Percentiles rank a stretch among this genome's conserved stretches.
phyloP scores from a whole-genome alignment of 2,329 filamentous ascomycete species.

The Boeremia exigua region DNA sequence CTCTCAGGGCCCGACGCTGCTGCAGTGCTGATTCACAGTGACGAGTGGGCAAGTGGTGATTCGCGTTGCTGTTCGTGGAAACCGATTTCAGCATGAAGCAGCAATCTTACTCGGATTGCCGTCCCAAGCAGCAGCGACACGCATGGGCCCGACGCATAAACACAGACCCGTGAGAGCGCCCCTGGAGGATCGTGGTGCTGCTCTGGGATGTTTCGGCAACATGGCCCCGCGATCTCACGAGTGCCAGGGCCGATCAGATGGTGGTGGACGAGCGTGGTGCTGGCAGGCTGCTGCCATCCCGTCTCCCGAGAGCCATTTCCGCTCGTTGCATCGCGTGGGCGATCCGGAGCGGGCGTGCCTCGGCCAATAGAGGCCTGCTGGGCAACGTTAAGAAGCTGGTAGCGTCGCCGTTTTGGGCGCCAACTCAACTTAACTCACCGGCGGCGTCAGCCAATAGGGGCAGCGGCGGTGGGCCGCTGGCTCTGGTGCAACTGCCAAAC shows the following conservation, averaged over 20 bases:
- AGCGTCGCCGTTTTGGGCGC: conserved; percentile 40
- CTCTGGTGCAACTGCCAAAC: conserved; percentile 44
- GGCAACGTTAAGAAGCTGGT: conserved; percentile 31
- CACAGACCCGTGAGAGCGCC: conserved; percentile 1
- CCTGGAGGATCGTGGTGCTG: conserved; percentile 3
- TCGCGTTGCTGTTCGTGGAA: conserved; percentile 12
- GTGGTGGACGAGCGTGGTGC: conserved; percentile 19
- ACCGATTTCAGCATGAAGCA: conserved; percentile 9
- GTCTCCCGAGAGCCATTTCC: conserved; percentile 37
- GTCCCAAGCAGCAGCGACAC: conserved; percentile 4
- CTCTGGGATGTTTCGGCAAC: conserved; percentile 24
- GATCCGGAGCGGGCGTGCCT: conserved; percentile 33
- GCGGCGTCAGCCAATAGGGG: conserved; percentile 13
- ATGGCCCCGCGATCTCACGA: conserved; percentile 34
- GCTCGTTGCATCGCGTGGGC: conserved; percentile 32
- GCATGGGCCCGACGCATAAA: conserved; percentile 11
- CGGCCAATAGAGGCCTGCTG: conserved; percentile 28
- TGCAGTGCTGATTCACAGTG: conserved; percentile 17
- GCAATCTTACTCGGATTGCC: conserved; percentile 31
- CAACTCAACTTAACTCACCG: too few species aligned
- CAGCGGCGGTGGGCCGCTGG: conserved; percentile 30
- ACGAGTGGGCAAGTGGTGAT: conserved; percentile 26
- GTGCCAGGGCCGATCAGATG: conserved; percentile 34
- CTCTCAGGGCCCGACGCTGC: conserved; percentile 15
- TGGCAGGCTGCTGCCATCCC: conserved; percentile 25